Evolutionary conservation across 495 filamentous ascomycete genomes (phyloP), one percentile per base, ranked within the genome.

Genomic region (Aspergillus taichungensis): DNA sequence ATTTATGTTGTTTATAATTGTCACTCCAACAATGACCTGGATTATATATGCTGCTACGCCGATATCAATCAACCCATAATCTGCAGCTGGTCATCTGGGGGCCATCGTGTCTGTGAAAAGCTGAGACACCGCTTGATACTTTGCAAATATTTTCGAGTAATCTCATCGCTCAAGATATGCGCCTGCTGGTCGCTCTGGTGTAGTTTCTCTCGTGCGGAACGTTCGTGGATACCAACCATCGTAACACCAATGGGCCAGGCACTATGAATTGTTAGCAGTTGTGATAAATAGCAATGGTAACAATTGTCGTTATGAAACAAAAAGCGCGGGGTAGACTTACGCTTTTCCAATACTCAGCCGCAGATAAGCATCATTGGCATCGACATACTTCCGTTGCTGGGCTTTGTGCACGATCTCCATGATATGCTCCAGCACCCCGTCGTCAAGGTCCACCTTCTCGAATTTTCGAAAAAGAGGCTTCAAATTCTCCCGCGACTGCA

Each of bases 191-290:
- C 89, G 49, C 77, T 78, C 62, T 90, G 78, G 59, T 97, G 90
- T 37, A 98, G 71, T 68, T 97, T 97, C 67, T 98, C 92, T 32
- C 92, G 78, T 6, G 92, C 91, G 37, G 82, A 88, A 49, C 92
- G 81, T 69, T 97, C 92, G 78, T 98, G 92, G 57, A 98, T 98
- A 73, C 92, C 92, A 51, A 98, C 92, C 92, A 97, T 96, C 55
- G 92, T 98, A 28, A 98, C 92, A 67, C 92, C 92, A 61, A 98
- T 98, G 27, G 92, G 92, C 92, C 92, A 98, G 14, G 92, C 92
- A 50, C 76, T 78, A 45, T 9, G 12, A 27, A 1, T 7, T 24
- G 35, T 53, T 46, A 58, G 55, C 43, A 32, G 47, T 34, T 3
- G 0, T 11, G n/a, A 9, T 36, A 28, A 8, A n/a, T n/a, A n/a